phyloP scores from a whole-genome alignment of 2,329 filamentous ascomycete species.

The Ophiostoma ips region DNA sequence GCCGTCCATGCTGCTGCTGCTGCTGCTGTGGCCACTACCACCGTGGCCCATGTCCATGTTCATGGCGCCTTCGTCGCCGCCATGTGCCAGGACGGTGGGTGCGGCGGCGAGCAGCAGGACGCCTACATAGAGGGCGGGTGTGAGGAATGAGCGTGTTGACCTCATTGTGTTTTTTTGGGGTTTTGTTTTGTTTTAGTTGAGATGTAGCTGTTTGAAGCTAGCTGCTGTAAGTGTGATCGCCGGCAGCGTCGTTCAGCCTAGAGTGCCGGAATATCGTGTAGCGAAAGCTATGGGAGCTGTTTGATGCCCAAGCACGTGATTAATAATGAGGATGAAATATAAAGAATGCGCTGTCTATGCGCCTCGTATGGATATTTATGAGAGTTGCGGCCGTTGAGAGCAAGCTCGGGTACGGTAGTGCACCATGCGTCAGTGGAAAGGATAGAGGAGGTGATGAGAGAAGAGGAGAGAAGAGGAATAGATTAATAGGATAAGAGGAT shows the following conservation, averaged over 20 bases:
- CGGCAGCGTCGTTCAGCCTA: too few species aligned
- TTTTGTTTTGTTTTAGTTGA: neutral
- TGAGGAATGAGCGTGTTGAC: slow-evolving; percentile 7
- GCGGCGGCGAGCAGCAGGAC: slow-evolving; percentile 17
- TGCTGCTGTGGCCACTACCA: too few species aligned
- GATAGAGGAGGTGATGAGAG: neutral
- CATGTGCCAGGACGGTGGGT: slow-evolving; percentile 19
- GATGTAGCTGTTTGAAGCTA: too few species aligned
- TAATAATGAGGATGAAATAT: neutral
- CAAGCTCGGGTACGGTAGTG: neutral
- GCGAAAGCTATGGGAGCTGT: too few species aligned
- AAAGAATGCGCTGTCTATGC: neutral
- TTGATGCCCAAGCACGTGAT: too few species aligned
- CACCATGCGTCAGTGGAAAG: neutral
- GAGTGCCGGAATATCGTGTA: too few species aligned
- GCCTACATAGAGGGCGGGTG: slow-evolving; percentile 12
- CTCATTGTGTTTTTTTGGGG: slow-evolving; percentile 6
- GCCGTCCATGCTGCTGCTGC: slow-evolving; percentile 15
- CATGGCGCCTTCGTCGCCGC: slow-evolving; percentile 17
- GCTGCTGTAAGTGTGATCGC: too few species aligned
- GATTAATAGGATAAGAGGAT: neutral
- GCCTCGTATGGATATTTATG: too few species aligned
- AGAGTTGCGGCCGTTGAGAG: neutral
- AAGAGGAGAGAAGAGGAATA: neutral
- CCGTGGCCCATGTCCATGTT: slow-evolving; percentile 11